Conservation (phyloP, 1,284 basidiomycete genomes). For the Xerocomus nothofagi region DNA sequence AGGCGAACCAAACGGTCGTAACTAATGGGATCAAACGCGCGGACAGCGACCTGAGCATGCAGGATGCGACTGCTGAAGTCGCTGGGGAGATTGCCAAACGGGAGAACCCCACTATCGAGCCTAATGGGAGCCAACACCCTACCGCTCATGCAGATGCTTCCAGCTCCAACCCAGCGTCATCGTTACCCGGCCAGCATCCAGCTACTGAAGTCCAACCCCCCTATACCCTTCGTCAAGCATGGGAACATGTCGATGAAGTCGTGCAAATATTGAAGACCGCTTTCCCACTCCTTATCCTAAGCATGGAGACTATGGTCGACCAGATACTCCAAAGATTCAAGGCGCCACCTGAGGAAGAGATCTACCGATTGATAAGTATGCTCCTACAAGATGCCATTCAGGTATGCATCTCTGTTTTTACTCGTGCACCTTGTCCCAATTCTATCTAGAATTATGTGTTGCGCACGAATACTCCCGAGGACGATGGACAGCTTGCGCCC, state of each 20-base stretch:
- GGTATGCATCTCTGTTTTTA: constrained; percentile 38
- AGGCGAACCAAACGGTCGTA: constrained; percentile 22
- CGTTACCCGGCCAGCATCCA: constrained; percentile 26
- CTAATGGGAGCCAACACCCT: constrained; percentile 27
- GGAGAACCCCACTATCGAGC: constrained; percentile 19
- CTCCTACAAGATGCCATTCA: constrained; percentile 74
- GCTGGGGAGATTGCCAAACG: constrained; percentile 31
- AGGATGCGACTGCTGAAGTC: constrained; percentile 34
- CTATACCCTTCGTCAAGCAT: constrained; percentile 67
- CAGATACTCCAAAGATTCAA: constrained; percentile 94
- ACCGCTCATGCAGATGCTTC: constrained; percentile 21
- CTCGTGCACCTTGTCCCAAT: constrained; percentile 5
- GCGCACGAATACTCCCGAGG: constrained; percentile 66
- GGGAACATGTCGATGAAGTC: constrained; percentile 94
- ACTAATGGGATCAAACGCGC: constrained; percentile 32
- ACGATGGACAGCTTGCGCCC: constrained; percentile 73
- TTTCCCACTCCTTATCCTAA: constrained; percentile 92
- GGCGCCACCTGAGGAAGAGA: constrained; percentile 89
- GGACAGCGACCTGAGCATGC: constrained; percentile 34
- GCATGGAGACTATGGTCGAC: constrained; percentile 97
- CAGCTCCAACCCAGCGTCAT: constrained; percentile 8
- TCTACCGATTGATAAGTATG: constrained; percentile 89
- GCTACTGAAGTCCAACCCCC: constrained; percentile 34
- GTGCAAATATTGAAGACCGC: constrained; percentile 95
- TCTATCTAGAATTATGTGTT: constrained; percentile 63